Conservation (phyloP, 73 alveolate species). For the Effrenium voratum region DNA sequence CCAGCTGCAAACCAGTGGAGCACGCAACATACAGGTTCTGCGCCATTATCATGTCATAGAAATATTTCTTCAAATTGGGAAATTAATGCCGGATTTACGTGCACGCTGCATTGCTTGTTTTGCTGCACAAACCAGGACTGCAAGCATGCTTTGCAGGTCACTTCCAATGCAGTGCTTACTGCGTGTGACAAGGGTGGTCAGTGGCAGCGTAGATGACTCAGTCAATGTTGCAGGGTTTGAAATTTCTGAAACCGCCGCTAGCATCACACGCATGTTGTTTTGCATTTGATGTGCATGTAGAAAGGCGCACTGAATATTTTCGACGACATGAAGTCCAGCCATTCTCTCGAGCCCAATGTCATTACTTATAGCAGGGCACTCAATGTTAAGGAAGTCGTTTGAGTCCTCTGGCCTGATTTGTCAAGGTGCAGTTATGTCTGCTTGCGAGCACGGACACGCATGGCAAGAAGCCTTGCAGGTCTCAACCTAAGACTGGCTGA, state of each 20-base stretch:
- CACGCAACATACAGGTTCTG: too few relatives aligned
- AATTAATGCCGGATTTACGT: too few relatives aligned
- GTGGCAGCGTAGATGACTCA: slow-evolving; percentile 19
- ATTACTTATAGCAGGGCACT: slow-evolving; percentile 35
- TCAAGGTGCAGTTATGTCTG: slow-evolving; percentile 33
- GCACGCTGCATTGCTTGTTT: too few relatives aligned
- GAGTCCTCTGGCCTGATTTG: background rate
- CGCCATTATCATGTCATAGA: too few relatives aligned
- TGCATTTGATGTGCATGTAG: too few relatives aligned
- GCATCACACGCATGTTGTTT: too few relatives aligned
- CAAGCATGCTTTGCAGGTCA: slow-evolving; percentile 45
- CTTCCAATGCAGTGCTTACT: slow-evolving; percentile 55
- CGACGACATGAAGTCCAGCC: background rate
- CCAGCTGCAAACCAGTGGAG: too few relatives aligned
- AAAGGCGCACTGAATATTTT: slow-evolving; percentile 30
- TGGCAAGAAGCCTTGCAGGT: slow-evolving; percentile 86
- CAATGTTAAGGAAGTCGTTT: background rate
- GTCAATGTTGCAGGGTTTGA: too few relatives aligned
- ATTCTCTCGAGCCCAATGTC: slow-evolving; percentile 50
- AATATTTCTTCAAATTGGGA: too few relatives aligned
- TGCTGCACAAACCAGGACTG: too few relatives aligned
- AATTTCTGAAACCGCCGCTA: too few relatives aligned
- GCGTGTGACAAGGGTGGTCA: slow-evolving; percentile 59
- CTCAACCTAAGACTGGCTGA: background rate
- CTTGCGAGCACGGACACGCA: slow-evolving; percentile 62